Conservation (phyloP, 805 yeast species). For the Candida odintsovae region DNA sequence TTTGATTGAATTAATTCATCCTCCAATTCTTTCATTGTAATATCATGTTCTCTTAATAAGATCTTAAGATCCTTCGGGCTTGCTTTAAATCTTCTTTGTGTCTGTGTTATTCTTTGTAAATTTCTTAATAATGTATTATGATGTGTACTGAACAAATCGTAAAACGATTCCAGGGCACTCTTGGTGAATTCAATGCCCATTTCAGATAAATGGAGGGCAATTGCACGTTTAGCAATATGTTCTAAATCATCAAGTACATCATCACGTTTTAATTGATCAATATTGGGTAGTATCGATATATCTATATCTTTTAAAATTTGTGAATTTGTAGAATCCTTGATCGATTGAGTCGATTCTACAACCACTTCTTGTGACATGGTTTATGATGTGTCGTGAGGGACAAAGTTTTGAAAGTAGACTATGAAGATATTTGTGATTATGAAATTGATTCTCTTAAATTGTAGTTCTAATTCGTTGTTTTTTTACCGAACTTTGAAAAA, state of each 20-base stretch:
- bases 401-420: no score
- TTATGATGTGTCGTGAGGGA: no score
- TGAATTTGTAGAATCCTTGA: neutral
- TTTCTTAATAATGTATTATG: conserved; percentile 33
- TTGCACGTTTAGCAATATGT: conserved; percentile 25
- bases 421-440: no score
- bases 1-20: conserved; percentile 28
- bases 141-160: conserved; percentile 29
- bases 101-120: conserved; percentile 45
- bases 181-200: conserved; percentile 26
- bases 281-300: neutral
- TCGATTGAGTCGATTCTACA: neutral
- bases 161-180: conserved; percentile 34
- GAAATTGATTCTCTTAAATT: no score
- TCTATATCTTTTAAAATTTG: neutral
- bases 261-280: neutral
- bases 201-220: conserved; percentile 31
- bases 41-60: conserved; percentile 36
- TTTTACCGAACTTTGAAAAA: no score
- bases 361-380: neutral
- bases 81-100: conserved; percentile 56
- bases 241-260: conserved; percentile 25
- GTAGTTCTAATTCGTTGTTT: no score
- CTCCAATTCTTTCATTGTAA: conserved; percentile 35
- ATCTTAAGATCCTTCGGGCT: conserved; percentile 45